These are phyloP conservation scores for Opeltia flavorubescens DNA, from an alignment of 495 filamentous ascomycete species.

Conservation along the genomic window DNA sequence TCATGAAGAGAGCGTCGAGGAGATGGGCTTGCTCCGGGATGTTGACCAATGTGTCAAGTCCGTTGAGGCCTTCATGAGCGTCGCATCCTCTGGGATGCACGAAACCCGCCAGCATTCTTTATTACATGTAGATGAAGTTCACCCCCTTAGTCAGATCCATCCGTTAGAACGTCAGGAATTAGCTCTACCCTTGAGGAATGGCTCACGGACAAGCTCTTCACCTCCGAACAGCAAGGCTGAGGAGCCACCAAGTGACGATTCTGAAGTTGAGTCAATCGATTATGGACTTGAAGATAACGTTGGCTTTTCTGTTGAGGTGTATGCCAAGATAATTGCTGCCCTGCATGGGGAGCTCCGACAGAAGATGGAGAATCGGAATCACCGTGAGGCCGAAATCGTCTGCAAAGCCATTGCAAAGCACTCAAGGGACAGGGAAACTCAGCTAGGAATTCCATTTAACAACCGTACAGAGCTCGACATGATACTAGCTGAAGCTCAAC, in stretches of 20 bases:
- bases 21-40: slow-evolving; percentile 7
- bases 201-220: neutral
- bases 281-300: slow-evolving; percentile 11
- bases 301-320: slow-evolving; percentile 9
- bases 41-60: slow-evolving; percentile 10
- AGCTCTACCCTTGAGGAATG: neutral
- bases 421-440: slow-evolving; percentile 9
- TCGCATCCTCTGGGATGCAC: neutral
- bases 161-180: neutral
- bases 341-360: slow-evolving; percentile 4
- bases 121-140: neutral
- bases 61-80: slow-evolving; percentile 6
- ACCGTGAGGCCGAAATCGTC: slow-evolving; percentile 4
- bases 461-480: slow-evolving; percentile 10
- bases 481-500: slow-evolving; percentile 8
- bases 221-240: slow-evolving; percentile 2
- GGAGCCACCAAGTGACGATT: slow-evolving; percentile 5
- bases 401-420: slow-evolving; percentile 7
- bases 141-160: neutral
- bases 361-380: slow-evolving; percentile 3
- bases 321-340: slow-evolving; percentile 6
- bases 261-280: slow-evolving; percentile 10
- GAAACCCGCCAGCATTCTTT: slow-evolving; percentile 1
- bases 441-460: slow-evolving; percentile 9
- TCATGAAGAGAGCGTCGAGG: slow-evolving; percentile 3